These are phyloP conservation scores for Leishmania major DNA, from an alignment of 208 protist genomes.

Conservation along the genomic window DNA sequence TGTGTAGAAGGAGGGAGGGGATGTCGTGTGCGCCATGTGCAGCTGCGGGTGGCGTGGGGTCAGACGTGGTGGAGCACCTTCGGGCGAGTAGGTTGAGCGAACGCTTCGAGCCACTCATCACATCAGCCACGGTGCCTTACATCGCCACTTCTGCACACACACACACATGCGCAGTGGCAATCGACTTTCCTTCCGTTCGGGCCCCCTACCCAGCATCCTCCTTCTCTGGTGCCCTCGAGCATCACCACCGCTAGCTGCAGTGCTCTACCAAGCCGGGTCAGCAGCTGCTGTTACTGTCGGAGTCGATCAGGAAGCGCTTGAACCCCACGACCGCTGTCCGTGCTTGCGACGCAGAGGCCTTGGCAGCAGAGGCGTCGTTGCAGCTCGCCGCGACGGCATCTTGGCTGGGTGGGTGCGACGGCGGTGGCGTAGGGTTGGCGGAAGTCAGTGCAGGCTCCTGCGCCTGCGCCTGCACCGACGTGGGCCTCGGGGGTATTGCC, in stretches of 20 bases:
- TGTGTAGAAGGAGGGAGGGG: background rate
- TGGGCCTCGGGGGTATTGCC: background rate
- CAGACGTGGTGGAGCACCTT: background rate
- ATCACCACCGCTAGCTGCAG: background rate
- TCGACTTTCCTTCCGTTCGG: background rate
- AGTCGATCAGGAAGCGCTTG: constrained; percentile 65
- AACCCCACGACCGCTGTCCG: constrained; percentile 27
- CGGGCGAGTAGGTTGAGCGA: background rate
- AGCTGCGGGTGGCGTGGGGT: background rate
- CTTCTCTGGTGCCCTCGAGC: background rate
- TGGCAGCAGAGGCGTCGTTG: background rate
- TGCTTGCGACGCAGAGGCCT: background rate
- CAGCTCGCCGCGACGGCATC: constrained; percentile 4
- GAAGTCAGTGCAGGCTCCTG: constrained; percentile 1
- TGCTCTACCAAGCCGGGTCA: background rate
- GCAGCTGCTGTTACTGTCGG: constrained; percentile 53
- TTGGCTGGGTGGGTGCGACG: constrained; percentile 18
- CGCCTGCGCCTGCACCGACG: constrained; percentile 21
- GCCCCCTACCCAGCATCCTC: background rate
- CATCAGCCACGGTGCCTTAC: background rate
- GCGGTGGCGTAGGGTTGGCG: background rate
- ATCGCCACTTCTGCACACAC: background rate
- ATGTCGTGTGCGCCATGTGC: background rate
- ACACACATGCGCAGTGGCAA: background rate
- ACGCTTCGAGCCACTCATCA: background rate